Conservation (phyloP, 2,329 filamentous ascomycete genomes). For the Cladophialophora bantiana region DNA sequence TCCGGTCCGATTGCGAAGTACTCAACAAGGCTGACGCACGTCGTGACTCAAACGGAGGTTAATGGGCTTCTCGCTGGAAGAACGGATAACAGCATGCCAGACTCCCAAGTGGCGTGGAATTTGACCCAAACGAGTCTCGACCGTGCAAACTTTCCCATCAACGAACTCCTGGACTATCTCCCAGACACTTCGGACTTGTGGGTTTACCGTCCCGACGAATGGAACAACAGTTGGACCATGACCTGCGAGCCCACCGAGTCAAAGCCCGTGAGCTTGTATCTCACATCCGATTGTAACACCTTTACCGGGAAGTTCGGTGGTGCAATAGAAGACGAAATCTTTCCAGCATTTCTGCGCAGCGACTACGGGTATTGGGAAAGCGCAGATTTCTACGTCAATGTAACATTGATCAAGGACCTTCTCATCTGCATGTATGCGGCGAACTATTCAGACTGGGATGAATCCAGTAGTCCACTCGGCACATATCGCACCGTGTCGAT, state of each 20-base stretch:
- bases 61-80: conserved; percentile 21
- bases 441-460: conserved; percentile 14
- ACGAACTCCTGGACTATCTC: conserved; percentile 28
- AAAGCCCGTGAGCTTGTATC: conserved; percentile 7
- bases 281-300: conserved; percentile 22
- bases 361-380: conserved; percentile 1
- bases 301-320: conserved; percentile 11
- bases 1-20: conserved; percentile 31
- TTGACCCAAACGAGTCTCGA: conserved; percentile 23
- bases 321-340: conserved; percentile 9
- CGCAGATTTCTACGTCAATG: conserved; percentile 10
- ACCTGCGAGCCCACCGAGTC: conserved; percentile 22
- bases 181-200: conserved; percentile 23
- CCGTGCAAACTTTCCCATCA: conserved; percentile 22
- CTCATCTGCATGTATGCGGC: conserved; percentile 25
- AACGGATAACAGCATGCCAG: conserved; percentile 14
- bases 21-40: conserved; percentile 17
- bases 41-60: conserved; percentile 14
- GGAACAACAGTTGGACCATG: conserved; percentile 32
- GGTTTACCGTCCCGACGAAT: conserved; percentile 27
- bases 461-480: not conserved
- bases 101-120: conserved; percentile 20
- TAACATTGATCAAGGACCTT: conserved; percentile 20
- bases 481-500: conserved; percentile 15
- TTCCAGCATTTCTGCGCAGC: conserved; percentile 8